Evolutionary conservation across 345 rosid genomes (phyloP).

Genomic region (Combretum micranthum): DNA sequence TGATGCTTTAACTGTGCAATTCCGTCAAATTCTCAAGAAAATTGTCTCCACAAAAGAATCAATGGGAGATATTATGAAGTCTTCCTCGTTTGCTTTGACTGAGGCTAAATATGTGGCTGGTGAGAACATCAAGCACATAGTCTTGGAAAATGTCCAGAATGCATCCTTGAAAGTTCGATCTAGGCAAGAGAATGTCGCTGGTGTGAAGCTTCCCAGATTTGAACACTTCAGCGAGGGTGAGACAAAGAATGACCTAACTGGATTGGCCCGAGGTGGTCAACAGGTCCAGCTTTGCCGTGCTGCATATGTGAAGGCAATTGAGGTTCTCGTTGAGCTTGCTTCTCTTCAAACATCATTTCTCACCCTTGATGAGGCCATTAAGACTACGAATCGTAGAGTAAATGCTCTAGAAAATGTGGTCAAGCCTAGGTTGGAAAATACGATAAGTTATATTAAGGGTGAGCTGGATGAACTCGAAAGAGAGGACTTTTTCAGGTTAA

Average conservation of each 20-base stretch:
- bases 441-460: constrained; percentile 72
- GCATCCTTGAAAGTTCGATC: constrained; percentile 83
- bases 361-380: constrained; percentile 91
- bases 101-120: constrained; percentile 91
- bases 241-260: constrained; percentile 84
- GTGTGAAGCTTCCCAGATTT: constrained; percentile 87
- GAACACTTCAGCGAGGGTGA: constrained; percentile 78
- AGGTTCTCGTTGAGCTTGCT: constrained; percentile 91
- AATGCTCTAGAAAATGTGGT: constrained; percentile 91
- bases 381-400: constrained; percentile 91
- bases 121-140: constrained; percentile 70
- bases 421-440: constrained; percentile 83
- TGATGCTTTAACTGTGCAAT: constrained; percentile 89
- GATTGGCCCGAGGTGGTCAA: constrained; percentile 93
- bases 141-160: constrained; percentile 75
- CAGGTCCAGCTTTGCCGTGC: constrained; percentile 86
- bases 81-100: constrained; percentile 70
- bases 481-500: constrained; percentile 86
- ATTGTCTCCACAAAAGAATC: constrained; percentile 78
- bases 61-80: constrained; percentile 86
- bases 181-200: constrained; percentile 72
- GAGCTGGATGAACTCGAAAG: constrained; percentile 95
- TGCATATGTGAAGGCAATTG: constrained; percentile 81
- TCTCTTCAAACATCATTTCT: constrained; percentile 90
- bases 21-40: constrained; percentile 75